phyloP scores from a whole-genome alignment of 2,329 filamentous ascomycete genomes.

The Cercospora zeina region DNA sequence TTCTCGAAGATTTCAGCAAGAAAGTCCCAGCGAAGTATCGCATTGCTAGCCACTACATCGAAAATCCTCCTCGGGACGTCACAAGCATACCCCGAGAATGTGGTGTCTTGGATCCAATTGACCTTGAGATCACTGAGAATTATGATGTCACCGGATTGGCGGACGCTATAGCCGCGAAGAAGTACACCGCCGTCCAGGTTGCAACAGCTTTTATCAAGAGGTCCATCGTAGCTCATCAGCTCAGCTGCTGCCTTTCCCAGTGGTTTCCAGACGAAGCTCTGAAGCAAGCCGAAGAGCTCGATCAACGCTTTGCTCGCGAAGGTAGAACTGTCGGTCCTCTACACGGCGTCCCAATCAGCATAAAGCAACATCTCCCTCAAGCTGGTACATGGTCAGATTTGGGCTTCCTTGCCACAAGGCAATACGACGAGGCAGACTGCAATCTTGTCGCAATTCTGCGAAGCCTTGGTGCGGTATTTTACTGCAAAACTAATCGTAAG shows the following conservation, averaged over 20 bases:
- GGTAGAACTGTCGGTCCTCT: slow-evolving; percentile 43
- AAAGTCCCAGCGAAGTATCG: slow-evolving; percentile 1
- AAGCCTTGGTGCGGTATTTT: slow-evolving; percentile 51
- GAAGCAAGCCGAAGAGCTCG: slow-evolving; percentile 31
- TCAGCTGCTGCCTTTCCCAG: slow-evolving; percentile 37
- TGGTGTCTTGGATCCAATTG: not conserved
- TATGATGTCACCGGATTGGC: slow-evolving; percentile 51
- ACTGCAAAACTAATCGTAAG: slow-evolving; percentile 53
- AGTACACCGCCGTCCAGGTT: slow-evolving; percentile 39
- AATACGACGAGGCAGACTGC: slow-evolving; percentile 44
- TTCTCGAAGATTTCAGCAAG: not conserved
- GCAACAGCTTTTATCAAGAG: slow-evolving; percentile 46
- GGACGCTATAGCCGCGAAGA: slow-evolving; percentile 42
- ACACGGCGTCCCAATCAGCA: slow-evolving; percentile 56
- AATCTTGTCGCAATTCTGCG: slow-evolving; percentile 45
- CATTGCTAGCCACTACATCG: not conserved
- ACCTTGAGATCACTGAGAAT: not conserved
- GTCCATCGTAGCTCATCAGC: slow-evolving; percentile 37
- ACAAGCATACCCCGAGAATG: slow-evolving; percentile 6
- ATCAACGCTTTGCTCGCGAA: slow-evolving; percentile 30
- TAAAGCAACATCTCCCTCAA: slow-evolving; percentile 49
- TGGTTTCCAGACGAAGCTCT: slow-evolving; percentile 48
- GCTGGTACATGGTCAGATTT: slow-evolving; percentile 7
- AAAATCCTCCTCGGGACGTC: slow-evolving; percentile 5
- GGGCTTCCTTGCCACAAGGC: slow-evolving; percentile 49